phyloP scores from a whole-genome alignment of 768 basidiomycete genomes.

The Tubosaeta brunneosetosa region DNA sequence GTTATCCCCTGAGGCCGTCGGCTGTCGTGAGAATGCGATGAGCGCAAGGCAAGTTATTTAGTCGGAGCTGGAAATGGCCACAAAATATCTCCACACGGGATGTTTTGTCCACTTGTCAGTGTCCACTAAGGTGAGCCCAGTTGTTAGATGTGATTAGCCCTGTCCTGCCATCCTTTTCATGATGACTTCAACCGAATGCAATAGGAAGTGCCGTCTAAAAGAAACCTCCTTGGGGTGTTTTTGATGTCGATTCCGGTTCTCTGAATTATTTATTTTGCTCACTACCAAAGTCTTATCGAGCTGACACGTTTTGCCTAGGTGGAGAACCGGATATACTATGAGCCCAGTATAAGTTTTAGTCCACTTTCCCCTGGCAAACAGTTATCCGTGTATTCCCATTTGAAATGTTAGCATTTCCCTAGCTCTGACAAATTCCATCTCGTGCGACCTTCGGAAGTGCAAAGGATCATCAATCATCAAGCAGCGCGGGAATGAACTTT shows the following conservation, averaged over 20 bases:
- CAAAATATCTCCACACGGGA: slow-evolving; percentile 1
- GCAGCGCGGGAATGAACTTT: background rate
- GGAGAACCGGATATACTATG: background rate
- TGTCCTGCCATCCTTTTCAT: background rate
- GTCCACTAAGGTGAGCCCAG: slow-evolving; percentile 16
- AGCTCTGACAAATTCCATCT: background rate
- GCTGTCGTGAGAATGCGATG: slow-evolving; percentile 34
- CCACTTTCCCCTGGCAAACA: slow-evolving; percentile 5
- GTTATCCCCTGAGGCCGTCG: slow-evolving; percentile 34
- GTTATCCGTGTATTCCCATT: slow-evolving; percentile 12
- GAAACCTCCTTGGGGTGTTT: slow-evolving; percentile 18
- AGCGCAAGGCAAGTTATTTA: slow-evolving; percentile 21
- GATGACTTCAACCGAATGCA: slow-evolving; percentile 34
- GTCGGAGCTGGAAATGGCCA: slow-evolving; percentile 28
- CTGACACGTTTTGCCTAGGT: slow-evolving; percentile 12
- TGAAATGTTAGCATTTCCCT: slow-evolving; percentile 18
- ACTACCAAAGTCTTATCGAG: background rate
- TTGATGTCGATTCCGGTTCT: slow-evolving; percentile 34
- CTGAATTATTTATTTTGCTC: slow-evolving; percentile 16
- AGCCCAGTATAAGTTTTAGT: background rate
- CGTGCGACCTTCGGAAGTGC: background rate
- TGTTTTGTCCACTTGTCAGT: background rate
- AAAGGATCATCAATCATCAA: background rate
- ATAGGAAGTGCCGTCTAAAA: slow-evolving; percentile 37
- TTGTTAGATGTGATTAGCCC: background rate